Percentiles rank a stretch among this genome's conserved stretches.
Evolutionary conservation across 2,329 filamentous ascomycete species (phyloP).

Genomic region (Annulohypoxylon truncatum): DNA sequence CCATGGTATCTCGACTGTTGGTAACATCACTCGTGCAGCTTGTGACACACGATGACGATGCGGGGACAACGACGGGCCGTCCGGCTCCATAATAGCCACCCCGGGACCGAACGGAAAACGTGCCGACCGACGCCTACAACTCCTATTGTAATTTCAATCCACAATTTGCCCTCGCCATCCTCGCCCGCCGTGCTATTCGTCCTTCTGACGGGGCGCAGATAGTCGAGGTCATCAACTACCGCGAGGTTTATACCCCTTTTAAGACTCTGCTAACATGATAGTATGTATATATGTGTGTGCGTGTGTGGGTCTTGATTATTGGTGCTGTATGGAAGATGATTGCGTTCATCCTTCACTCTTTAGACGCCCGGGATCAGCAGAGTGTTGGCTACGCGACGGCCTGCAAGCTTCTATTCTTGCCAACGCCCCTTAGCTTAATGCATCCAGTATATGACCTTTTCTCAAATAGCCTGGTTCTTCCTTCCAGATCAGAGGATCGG

Average conservation of each 20-base stretch:
- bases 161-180: conserved; percentile 44
- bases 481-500: conserved; percentile 54
- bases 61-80: conserved; percentile 11
- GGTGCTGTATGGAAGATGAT: conserved; percentile 54
- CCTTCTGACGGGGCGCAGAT: conserved; percentile 43
- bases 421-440: conserved; percentile 59
- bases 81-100: conserved; percentile 22
- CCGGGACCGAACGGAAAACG: conserved; percentile 41
- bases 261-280: neutral
- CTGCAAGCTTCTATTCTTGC: conserved; percentile 54
- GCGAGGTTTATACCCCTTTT: conserved; percentile 31
- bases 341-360: conserved; percentile 53
- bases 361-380: conserved; percentile 55
- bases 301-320: conserved; percentile 55
- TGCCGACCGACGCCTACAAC: conserved; percentile 46
- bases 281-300: conserved; percentile 42
- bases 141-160: conserved; percentile 47
- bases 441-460: conserved; percentile 59
- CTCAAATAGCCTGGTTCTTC: conserved; percentile 54
- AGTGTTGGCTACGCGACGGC: conserved; percentile 47
- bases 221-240: conserved; percentile 39
- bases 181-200: conserved; percentile 45
- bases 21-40: conserved; percentile 29
- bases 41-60: conserved; percentile 28
- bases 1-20: conserved; percentile 1